Evolutionary conservation across 495 filamentous ascomycete species (phyloP).

Genomic region (Penicillium malachiteum): DNA sequence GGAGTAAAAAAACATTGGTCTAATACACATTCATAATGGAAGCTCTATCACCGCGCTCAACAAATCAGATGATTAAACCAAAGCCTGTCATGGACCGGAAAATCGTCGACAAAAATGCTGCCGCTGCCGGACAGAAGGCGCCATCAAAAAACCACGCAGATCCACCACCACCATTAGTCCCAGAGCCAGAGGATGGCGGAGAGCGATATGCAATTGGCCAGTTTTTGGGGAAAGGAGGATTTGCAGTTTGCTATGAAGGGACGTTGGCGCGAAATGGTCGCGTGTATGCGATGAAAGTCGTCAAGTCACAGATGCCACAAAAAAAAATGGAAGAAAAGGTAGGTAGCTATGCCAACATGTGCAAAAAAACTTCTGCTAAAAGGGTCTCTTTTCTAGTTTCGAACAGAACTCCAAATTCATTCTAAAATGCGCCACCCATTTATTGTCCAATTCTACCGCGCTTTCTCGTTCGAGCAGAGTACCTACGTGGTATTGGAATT

Average conservation of each 20-base stretch:
- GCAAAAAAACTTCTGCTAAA: constrained; percentile 30
- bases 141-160: constrained; percentile 63
- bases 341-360: constrained; percentile 2
- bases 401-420: constrained; percentile 96
- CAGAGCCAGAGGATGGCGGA: constrained; percentile 71
- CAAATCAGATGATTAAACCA: constrained; percentile 56
- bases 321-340: constrained; percentile 91
- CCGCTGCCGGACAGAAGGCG: constrained; percentile 44
- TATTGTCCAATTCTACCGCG: constrained; percentile 91
- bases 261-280: constrained; percentile 62
- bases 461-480: constrained; percentile 83
- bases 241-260: constrained; percentile 87
- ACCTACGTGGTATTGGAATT: constrained; percentile 95
- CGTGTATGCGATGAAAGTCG: constrained; percentile 84
- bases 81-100: constrained; percentile 43
- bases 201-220: constrained; percentile 80
- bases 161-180: constrained; percentile 72
- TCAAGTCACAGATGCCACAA: constrained; percentile 80
- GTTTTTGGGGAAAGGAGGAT: constrained; percentile 88
- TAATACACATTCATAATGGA: constrained; percentile 50
- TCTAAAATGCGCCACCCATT: constrained; percentile 94
- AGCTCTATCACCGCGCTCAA: constrained; percentile 69
- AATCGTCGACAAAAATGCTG: constrained; percentile 55
- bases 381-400: constrained; percentile 61
- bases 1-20: not conserved